Base-by-base conservation (phyloP, 1,284 basidiomycete species). In the Pseudozyma flocculosa region DNA sequence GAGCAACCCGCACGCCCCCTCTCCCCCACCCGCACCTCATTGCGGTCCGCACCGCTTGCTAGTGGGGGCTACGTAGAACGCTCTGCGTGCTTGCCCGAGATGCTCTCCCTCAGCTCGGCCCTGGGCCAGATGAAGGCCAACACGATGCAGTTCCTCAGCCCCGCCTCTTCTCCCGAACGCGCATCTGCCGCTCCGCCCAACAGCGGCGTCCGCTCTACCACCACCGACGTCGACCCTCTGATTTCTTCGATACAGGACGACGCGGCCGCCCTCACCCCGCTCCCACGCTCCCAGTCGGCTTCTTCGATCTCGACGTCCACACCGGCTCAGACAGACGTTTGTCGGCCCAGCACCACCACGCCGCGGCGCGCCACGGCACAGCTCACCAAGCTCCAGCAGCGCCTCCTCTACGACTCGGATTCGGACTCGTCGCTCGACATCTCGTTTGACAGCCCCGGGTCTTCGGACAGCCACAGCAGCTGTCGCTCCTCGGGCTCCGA, bases 381-480 rank as follows among this genome's bases (percentile, higher is more conserved):
- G 18, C 55, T 63, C 46, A 58, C 52, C 46, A 58, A 55, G 34
- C 36, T 63, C 11, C 61, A 63, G 36, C 55, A 63, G 30, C 61
- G 61, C n/a, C 55, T 62, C n/a, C 55, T 63, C 45, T 63, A 63
- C 49, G 61, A 63, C 19, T 54, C 61, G 9, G 61, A 63, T 17
- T 58, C 61, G n/a, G 61, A 63, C 21, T 34, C 50, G 19, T 39
- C 51, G 24, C 57, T 63, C 49, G 54, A 63, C 21, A 34, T 52
- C 22, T 34, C 51, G 24, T 63, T 63, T 47, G 54, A 52, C 39
- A 58, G 55, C 30, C 24, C 54, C 15, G 55, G 45, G 0, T 58
- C 55, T 14, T 43, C 29, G 32, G 32, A 17, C 4, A 34, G 32
- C 15, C 32, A 34, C 32, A 29, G 26, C 26, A 29, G 26, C 26